Evolutionary conservation across 2,329 filamentous ascomycete species (phyloP).

Genomic region (Emydomyces testavorans): DNA sequence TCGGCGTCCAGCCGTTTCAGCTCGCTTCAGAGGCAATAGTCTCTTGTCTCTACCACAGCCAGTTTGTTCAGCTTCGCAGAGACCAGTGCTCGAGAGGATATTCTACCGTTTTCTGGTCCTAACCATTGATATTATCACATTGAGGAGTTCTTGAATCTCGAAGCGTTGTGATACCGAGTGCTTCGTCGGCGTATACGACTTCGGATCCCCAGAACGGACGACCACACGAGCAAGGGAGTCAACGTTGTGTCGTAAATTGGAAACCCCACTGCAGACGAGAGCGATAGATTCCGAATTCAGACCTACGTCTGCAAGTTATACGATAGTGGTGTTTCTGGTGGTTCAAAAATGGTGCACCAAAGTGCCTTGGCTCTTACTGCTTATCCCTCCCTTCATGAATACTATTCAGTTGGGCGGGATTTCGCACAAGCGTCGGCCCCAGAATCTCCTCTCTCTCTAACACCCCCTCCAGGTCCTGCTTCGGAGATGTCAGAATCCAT

Average conservation of each 20-base stretch:
- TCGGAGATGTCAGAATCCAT: slow-evolving; percentile 12
- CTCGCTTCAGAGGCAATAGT: slow-evolving; percentile 18
- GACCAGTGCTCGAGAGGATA: neutral
- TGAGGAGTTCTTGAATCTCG: neutral
- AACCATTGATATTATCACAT: neutral
- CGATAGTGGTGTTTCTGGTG: neutral
- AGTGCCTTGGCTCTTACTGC: slow-evolving; percentile 6
- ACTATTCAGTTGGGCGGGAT: neutral
- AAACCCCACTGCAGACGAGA: no score
- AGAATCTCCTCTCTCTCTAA: neutral
- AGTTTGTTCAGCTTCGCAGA: neutral
- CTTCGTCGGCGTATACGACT: no score
- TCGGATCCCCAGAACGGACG: no score
- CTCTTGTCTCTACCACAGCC: neutral
- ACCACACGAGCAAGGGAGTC: no score
- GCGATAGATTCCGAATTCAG: neutral
- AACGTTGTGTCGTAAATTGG: neutral
- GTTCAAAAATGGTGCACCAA: slow-evolving; percentile 10
- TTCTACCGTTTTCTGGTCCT: neutral
- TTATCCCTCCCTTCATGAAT: slow-evolving; percentile 8
- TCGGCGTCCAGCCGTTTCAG: slow-evolving; percentile 37
- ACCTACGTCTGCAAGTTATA: neutral
- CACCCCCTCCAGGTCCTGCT: slow-evolving; percentile 6
- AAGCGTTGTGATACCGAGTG: neutral
- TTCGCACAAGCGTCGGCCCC: neutral